Base-by-base conservation (phyloP, 2,329 filamentous ascomycete species). In the Sporothrix brunneoviolacea region DNA sequence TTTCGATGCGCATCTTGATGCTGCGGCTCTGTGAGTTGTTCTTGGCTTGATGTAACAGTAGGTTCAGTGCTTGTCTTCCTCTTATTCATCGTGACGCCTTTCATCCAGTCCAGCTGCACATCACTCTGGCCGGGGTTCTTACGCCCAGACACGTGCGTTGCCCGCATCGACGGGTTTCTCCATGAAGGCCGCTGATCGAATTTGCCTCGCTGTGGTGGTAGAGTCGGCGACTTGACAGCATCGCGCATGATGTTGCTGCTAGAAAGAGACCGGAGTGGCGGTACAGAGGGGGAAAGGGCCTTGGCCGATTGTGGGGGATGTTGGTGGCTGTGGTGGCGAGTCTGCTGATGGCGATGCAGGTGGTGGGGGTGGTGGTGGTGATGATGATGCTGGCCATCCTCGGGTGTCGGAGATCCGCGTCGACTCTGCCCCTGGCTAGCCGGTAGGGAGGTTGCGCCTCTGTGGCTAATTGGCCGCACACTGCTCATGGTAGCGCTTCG, bases 51-150 rank as follows among this genome's bases (percentile, higher is more conserved):
- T 18, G 45, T 42, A 37, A 49, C 8, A 10, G 30, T 16, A 8
- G 49, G 46, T n/a, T 71, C 70, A 12, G 66, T 59, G 2, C 68
- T 68, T 1, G 68, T 62, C 56, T 76, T 79, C 49, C 73, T 69
- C 62, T 76, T 80, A 43, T 73, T 80, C 70, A 83, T 80, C 28
- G 76, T 82, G 53, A 85, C 81, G 5, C 82, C 81, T 60, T 80
- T 83, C 77, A 85, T 84, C 82, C 82, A 85, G 13, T 77, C 79
- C 49, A 85, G 80, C 55, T 84, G 80, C 19, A 76, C 73, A 41
- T 76, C 70, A 50, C 69, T 76, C 33, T 71, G 69, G 51, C 79
- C 73, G 22, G 65, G 50, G 16, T 68, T 61, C 45, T 68, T 74
- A 3, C 46, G 28, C 4, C 50, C 39, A 15, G 64, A 64, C 5